phyloP scores from a whole-genome alignment of 495 filamentous ascomycete genomes.

The Aspergillus sclerotioniger region DNA sequence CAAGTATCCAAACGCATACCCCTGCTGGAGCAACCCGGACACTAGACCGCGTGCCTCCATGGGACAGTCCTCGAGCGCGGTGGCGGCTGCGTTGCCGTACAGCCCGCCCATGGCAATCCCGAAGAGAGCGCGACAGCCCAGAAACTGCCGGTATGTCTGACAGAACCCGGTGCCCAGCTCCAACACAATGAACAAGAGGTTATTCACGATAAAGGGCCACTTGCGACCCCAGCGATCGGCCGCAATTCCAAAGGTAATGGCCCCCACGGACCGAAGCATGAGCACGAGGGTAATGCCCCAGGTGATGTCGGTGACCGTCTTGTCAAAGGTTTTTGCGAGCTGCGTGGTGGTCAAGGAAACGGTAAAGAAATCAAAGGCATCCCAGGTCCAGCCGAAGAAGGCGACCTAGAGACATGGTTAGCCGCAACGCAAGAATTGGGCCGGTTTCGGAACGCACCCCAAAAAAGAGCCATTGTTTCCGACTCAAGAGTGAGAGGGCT shows the following conservation, averaged over 20 bases:
- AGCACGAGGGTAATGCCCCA: constrained; percentile 89
- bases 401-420: constrained; percentile 42
- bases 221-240: constrained; percentile 82
- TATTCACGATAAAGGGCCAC: constrained; percentile 86
- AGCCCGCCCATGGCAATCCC: constrained; percentile 87
- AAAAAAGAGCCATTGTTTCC: constrained; percentile 85
- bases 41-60: constrained; percentile 70
- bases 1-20: constrained; percentile 85
- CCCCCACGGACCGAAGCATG: constrained; percentile 74
- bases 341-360: constrained; percentile 72
- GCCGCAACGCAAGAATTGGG: background rate
- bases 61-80: constrained; percentile 82
- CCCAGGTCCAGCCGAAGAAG: constrained; percentile 77
- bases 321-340: constrained; percentile 64
- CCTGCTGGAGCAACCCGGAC: constrained; percentile 81
- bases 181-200: constrained; percentile 74
- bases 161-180: constrained; percentile 81
- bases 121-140: constrained; percentile 80
- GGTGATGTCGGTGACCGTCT: constrained; percentile 72
- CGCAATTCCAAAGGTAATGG: constrained; percentile 73
- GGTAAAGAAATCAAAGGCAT: constrained; percentile 91
- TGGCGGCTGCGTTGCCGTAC: constrained; percentile 85
- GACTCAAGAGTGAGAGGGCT: constrained; percentile 65
- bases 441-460: constrained; percentile 31
- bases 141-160: constrained; percentile 72